A percentile compares a stretch with the other conserved stretches of the same genome.
Conservation (phyloP, 2,329 filamentous ascomycete species). For the Verticillium dahliae region DNA sequence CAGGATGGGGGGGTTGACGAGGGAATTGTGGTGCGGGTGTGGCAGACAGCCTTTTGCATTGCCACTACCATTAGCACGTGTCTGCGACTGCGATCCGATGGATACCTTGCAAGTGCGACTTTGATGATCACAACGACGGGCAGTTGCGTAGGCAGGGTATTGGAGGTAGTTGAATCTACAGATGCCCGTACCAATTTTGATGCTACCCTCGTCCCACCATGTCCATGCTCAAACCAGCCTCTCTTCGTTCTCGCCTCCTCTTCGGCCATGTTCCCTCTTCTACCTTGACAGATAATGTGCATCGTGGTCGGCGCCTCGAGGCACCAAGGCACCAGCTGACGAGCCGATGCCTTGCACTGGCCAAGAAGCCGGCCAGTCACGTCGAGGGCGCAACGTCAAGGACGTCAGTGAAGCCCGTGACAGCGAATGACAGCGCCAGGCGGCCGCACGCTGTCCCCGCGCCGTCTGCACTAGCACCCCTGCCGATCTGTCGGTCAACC, state of each 20-base stretch:
- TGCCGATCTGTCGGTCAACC: background rate
- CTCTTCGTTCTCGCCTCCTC: background rate
- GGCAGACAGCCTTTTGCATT: background rate
- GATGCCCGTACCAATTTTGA: background rate
- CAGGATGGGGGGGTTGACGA: background rate
- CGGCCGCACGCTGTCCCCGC: background rate
- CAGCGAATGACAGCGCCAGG: background rate
- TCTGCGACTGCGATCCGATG: background rate
- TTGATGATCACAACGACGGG: background rate
- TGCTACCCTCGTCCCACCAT: background rate
- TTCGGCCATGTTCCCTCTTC: background rate
- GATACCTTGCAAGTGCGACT: background rate
- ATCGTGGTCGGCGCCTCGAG: background rate
- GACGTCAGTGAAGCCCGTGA: background rate
- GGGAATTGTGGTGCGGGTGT: background rate
- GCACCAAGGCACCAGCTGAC: background rate
- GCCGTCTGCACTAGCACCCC: background rate
- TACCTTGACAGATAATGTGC: no score
- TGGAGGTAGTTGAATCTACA: background rate
- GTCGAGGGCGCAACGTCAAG: background rate
- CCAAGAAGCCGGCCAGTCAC: background rate
- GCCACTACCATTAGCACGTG: background rate
- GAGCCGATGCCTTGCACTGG: no score
- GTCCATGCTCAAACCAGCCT: background rate
- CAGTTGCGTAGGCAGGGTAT: background rate